Evolutionary conservation across 257 asterid species (phyloP).

Genomic region (Cynanchum wilfordii): DNA sequence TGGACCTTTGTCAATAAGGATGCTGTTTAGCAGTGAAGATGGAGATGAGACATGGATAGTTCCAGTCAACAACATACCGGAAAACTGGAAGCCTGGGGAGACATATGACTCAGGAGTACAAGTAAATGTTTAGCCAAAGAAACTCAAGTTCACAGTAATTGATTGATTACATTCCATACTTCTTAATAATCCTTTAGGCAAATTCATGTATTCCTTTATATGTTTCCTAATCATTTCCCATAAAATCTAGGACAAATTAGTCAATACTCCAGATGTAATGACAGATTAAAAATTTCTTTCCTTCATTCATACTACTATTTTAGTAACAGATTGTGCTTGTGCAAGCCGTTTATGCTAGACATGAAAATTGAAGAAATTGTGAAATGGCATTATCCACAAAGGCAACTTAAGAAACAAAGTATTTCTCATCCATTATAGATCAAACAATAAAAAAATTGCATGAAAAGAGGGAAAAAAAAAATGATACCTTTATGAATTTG

Average conservation of each 20-base stretch:
- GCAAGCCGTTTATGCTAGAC: too few species aligned
- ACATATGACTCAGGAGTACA: slow-evolving; percentile 75
- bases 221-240: neutral
- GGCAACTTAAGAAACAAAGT: neutral
- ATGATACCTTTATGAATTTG: neutral
- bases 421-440: neutral
- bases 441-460: neutral
- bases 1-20: slow-evolving; percentile 66
- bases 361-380: too few species aligned
- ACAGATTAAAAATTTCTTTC: neutral
- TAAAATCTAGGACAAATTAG: neutral
- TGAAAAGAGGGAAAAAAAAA: neutral
- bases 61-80: slow-evolving; percentile 56
- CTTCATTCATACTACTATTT: too few species aligned
- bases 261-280: neutral
- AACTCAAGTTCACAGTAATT: slow-evolving; percentile 4
- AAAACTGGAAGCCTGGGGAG: slow-evolving; percentile 74
- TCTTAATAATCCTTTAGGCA: neutral
- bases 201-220: slow-evolving; percentile 6
- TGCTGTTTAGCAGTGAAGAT: slow-evolving; percentile 57
- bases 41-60: slow-evolving; percentile 69
- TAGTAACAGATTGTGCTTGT: too few species aligned
- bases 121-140: slow-evolving; percentile 35
- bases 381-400: neutral
- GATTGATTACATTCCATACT: neutral